Conservation (phyloP, 805 yeast species). For the Spathaspora boniae region DNA sequence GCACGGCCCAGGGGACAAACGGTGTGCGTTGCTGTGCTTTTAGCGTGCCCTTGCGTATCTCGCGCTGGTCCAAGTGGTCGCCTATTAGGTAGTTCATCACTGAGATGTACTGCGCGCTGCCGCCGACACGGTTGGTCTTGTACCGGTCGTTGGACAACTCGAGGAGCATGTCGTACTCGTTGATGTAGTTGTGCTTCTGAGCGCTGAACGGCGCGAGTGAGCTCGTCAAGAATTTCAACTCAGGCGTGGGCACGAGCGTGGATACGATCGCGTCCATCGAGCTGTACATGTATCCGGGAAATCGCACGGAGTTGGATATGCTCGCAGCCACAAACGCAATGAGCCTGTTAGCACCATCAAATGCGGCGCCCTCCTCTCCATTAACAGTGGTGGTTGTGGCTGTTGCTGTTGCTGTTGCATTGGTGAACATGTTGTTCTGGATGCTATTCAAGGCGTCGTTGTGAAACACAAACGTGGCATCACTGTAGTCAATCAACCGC, state of each 20-base stretch:
- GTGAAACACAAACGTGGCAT: constrained; percentile 85
- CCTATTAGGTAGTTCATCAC: constrained; percentile 67
- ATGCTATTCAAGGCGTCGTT: constrained; percentile 77
- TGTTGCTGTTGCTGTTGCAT: no score
- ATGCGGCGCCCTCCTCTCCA: constrained; percentile 16
- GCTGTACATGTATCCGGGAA: constrained; percentile 88
- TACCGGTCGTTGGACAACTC: constrained; percentile 77
- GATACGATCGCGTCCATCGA: constrained; percentile 79
- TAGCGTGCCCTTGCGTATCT: constrained; percentile 62
- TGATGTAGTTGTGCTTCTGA: constrained; percentile 60
- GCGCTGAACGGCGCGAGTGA: constrained; percentile 40
- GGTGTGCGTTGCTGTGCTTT: constrained; percentile 64
- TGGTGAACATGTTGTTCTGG: constrained; percentile 46
- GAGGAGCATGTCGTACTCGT: constrained; percentile 81
- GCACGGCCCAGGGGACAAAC: constrained; percentile 85
- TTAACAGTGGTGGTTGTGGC: constrained; percentile 2
- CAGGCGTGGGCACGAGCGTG: constrained; percentile 80
- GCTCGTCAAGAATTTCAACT: constrained; percentile 48
- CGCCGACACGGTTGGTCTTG: constrained; percentile 58
- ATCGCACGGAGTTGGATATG: constrained; percentile 81
- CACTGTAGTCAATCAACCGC: constrained; percentile 79
- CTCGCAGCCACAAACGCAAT: constrained; percentile 84
- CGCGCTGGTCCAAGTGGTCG: constrained; percentile 59
- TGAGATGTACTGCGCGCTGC: constrained; percentile 54
- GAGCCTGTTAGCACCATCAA: constrained; percentile 77